These are phyloP conservation scores for Penicillium pulvis DNA, from an alignment of 495 filamentous ascomycete species.

Conservation along the genomic window DNA sequence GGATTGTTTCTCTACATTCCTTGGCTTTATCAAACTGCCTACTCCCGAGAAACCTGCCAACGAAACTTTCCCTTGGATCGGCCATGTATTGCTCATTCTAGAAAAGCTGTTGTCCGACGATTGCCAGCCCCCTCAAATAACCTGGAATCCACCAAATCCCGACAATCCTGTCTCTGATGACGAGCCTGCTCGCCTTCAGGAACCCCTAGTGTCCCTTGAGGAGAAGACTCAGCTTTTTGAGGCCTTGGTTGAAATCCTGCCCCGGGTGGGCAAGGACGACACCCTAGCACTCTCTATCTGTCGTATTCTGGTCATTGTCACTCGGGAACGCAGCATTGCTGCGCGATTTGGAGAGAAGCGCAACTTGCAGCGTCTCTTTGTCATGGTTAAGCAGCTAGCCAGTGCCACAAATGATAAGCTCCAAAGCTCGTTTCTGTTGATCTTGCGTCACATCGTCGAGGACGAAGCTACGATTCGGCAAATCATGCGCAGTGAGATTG, in stretches of 20 bases:
- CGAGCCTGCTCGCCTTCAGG: slow-evolving; percentile 55
- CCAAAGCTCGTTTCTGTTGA: slow-evolving; percentile 79
- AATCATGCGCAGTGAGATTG: slow-evolving; percentile 91
- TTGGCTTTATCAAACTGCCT: slow-evolving; percentile 75
- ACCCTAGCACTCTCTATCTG: slow-evolving; percentile 79
- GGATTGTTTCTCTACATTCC: slow-evolving; percentile 72
- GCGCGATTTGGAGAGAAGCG: slow-evolving; percentile 78
- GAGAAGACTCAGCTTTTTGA: slow-evolving; percentile 71
- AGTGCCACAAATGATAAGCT: slow-evolving; percentile 73
- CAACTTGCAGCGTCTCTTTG: slow-evolving; percentile 85
- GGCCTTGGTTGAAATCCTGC: slow-evolving; percentile 77
- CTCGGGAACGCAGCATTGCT: slow-evolving; percentile 74
- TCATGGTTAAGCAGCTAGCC: slow-evolving; percentile 90
- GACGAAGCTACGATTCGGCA: slow-evolving; percentile 89
- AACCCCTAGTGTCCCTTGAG: slow-evolving; percentile 65
- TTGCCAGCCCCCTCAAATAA: slow-evolving; percentile 72
- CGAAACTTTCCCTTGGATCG: slow-evolving; percentile 86
- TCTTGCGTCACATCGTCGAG: slow-evolving; percentile 91
- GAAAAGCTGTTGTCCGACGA: slow-evolving; percentile 90
- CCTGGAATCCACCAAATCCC: slow-evolving; percentile 67
- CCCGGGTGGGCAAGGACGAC: slow-evolving; percentile 83
- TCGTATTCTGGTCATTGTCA: slow-evolving; percentile 88
- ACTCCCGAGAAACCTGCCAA: slow-evolving; percentile 61
- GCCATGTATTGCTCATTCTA: slow-evolving; percentile 83
- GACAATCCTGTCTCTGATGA: slow-evolving; percentile 52